Conservation (phyloP, 192 early-diverging fungal genomes). For the Linnemannia exigua region DNA sequence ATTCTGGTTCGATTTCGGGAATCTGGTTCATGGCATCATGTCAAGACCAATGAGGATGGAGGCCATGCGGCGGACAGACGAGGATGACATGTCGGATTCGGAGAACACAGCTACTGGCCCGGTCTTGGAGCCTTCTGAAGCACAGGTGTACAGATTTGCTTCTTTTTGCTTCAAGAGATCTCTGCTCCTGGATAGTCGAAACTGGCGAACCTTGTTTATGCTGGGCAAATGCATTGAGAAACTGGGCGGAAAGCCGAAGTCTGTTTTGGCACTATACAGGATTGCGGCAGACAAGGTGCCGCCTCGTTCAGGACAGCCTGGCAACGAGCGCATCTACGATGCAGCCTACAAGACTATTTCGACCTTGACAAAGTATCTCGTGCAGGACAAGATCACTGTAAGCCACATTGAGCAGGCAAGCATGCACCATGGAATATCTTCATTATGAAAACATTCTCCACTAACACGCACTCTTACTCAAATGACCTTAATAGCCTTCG, state of each 20-base stretch:
- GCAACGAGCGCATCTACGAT: slow-evolving; percentile 74
- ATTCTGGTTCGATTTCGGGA: slow-evolving; percentile 68
- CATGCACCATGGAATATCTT: no score
- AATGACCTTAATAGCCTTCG: slow-evolving; percentile 17
- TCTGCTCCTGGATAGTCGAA: slow-evolving; percentile 41
- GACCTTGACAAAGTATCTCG: slow-evolving; percentile 68
- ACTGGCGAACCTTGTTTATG: slow-evolving; percentile 57
- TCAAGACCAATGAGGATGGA: slow-evolving; percentile 66
- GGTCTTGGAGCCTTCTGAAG: slow-evolving; percentile 42
- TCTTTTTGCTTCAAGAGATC: slow-evolving; percentile 57
- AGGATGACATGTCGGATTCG: slow-evolving; percentile 24
- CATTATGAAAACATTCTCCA: not conserved
- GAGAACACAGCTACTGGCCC: slow-evolving; percentile 21
- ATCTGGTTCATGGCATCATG: slow-evolving; percentile 63
- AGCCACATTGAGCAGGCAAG: not conserved
- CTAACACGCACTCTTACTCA: not conserved
- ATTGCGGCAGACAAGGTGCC: slow-evolving; percentile 51
- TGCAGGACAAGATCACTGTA: slow-evolving; percentile 64
- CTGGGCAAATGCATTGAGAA: slow-evolving; percentile 69
- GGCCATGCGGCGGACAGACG: slow-evolving; percentile 49
- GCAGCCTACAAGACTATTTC: slow-evolving; percentile 71
- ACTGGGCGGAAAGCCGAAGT: slow-evolving; percentile 56
- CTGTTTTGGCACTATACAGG: slow-evolving; percentile 59
- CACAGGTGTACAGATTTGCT: slow-evolving; percentile 59
- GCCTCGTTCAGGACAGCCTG: slow-evolving; percentile 51